phyloP scores from a whole-genome alignment of 305 asterid species.

The Coffea humblotiana region DNA sequence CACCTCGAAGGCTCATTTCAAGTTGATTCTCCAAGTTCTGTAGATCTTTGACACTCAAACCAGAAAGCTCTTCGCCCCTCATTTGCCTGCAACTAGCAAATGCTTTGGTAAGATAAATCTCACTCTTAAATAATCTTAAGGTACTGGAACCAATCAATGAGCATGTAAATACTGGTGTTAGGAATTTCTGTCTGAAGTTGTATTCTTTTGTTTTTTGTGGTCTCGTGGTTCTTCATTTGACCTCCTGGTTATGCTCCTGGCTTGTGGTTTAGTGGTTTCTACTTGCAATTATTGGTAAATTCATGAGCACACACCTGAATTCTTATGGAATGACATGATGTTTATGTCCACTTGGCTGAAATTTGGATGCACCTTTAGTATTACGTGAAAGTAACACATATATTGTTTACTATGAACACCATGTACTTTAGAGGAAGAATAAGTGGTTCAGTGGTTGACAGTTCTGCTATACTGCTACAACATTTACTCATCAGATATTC shows the following conservation, averaged over 20 bases:
- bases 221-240: neutral
- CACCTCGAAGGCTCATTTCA: constrained; percentile 60
- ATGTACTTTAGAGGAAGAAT: neutral
- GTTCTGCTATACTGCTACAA: neutral
- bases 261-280: neutral
- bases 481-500: neutral
- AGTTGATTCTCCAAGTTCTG: constrained; percentile 65
- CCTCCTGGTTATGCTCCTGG: neutral
- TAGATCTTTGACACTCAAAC: constrained; percentile 55
- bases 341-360: neutral
- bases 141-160: neutral
- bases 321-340: neutral
- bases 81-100: constrained; percentile 44
- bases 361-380: neutral
- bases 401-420: neutral
- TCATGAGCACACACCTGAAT: neutral
- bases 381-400: neutral
- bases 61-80: constrained; percentile 70
- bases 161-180: neutral
- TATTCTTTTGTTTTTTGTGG: neutral
- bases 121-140: neutral
- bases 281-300: neutral
- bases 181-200: neutral
- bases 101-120: constrained; percentile 2
- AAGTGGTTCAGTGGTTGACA: neutral